Evolutionary conservation across 2,329 filamentous ascomycete species (phyloP).

Genomic region (Pestalotiopsis sp.): DNA sequence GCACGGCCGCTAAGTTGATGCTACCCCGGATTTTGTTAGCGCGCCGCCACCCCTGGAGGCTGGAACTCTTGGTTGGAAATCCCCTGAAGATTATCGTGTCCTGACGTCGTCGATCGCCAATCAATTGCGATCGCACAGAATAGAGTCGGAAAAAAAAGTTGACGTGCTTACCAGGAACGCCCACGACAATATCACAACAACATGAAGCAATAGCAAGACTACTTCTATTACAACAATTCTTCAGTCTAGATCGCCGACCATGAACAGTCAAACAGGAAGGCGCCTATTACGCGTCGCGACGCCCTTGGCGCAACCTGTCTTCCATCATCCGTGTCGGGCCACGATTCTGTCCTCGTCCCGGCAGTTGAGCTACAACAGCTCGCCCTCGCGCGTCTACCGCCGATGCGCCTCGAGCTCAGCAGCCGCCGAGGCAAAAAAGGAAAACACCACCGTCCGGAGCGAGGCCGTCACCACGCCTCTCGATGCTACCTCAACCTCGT

Average conservation of each 20-base stretch:
- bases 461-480: constrained; percentile 12
- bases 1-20: neutral
- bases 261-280: constrained; percentile 13
- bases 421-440: constrained; percentile 3
- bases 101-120: constrained; percentile 15
- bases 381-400: neutral
- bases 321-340: neutral
- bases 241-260: constrained; percentile 2
- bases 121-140: neutral
- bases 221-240: neutral
- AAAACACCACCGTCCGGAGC: neutral
- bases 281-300: constrained; percentile 11
- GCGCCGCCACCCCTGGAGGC: neutral
- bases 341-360: neutral
- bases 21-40: constrained; percentile 6
- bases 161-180: neutral
- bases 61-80: neutral
- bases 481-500: constrained; percentile 12
- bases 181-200: neutral
- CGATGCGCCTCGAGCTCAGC: constrained; percentile 10
- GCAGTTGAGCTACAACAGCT: neutral
- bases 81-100: neutral
- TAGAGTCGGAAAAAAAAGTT: neutral
- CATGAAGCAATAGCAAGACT: neutral
- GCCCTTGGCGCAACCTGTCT: neutral